phyloP scores from a whole-genome alignment of 2,329 filamentous ascomycete genomes.

The Pseudogymnoascus sp. region DNA sequence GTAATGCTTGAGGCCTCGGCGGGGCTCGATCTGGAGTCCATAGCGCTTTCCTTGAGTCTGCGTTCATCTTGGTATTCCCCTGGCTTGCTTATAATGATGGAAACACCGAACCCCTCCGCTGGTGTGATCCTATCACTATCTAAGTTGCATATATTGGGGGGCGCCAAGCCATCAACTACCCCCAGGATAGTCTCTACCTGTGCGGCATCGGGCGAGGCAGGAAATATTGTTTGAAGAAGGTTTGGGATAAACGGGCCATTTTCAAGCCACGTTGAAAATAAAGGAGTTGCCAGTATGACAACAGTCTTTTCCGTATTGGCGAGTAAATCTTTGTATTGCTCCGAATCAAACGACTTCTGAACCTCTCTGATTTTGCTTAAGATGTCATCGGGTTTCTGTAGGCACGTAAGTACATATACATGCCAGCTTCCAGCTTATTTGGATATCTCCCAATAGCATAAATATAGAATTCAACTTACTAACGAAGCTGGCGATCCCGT shows the following conservation, averaged over 20 bases:
- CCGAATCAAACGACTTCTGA: neutral
- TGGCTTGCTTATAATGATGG: slow-evolving; percentile 36
- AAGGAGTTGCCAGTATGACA: slow-evolving; percentile 29
- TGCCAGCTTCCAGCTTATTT: neutral
- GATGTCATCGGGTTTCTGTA: slow-evolving; percentile 3
- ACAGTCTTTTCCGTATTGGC: slow-evolving; percentile 14
- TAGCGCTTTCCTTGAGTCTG: slow-evolving; percentile 13
- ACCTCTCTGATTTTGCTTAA: neutral
- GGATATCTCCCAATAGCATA: neutral
- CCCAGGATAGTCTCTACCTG: slow-evolving; percentile 45
- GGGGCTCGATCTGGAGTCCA: neutral
- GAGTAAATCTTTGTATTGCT: neutral
- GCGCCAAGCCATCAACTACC: slow-evolving; percentile 48
- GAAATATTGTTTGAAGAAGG: slow-evolving; percentile 17
- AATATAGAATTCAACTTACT: neutral
- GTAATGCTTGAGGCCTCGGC: slow-evolving; percentile 19
- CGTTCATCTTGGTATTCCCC: slow-evolving; percentile 43
- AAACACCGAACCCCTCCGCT: slow-evolving; percentile 43
- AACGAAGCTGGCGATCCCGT: neutral
- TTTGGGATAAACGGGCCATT: slow-evolving; percentile 24
- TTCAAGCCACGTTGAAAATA: slow-evolving; percentile 25
- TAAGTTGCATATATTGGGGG: slow-evolving; percentile 17
- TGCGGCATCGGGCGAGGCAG: neutral
- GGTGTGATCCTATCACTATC: slow-evolving; percentile 10
- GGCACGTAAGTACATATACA: neutral